Evolutionary conservation across 257 asterid species (phyloP), one percentile per base, ranked within the genome.

Genomic region (Leptodermis oblonga): DNA sequence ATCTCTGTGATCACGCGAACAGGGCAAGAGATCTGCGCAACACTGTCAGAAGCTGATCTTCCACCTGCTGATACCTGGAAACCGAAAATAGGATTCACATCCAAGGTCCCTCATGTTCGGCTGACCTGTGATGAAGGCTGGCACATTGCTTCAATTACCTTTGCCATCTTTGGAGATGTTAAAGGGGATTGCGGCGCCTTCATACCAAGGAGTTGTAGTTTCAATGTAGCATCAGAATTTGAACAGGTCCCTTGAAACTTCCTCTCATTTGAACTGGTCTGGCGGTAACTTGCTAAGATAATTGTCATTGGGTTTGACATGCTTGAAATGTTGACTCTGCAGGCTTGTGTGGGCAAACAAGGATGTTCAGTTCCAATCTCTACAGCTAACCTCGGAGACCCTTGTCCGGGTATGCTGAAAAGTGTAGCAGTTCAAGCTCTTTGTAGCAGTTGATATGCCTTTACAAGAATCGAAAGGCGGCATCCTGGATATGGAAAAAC

Each of bases 21-120:
- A 4, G 82, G 85, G 39, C 86, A 86, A 77, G 81, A 51, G 22
- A 73, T 87, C 49, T 90, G 96, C 30, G 74, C 83, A 39, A 79
- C 22, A 25, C 81, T 84, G 37, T 79, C 95, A 2, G 87, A 87
- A 39, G 71, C 70, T 4, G 86, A 87, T 72, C 84, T 72, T 72
- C 96, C 95, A 55, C 95, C 87, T 0, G 77, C 75, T 39, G 92
- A 87, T 79, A 62, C 84, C 36, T 90, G 96, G 95, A 76, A 76
- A 73, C 72, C 62, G 4, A 23, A 70, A 11, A 67, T 76, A 45
- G 88, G 84, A 68, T 83, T 84, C 61, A 56, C 18, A 26, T 80
- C 88, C 12, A 62, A 20, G 45, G 70, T 70, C 45, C 90, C 95
- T 51, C 73, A 68, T 54, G 81, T 86, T 73, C 84, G 67, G 62